phyloP scores from a whole-genome alignment of 768 basidiomycete species.

The Trametes elegans region DNA sequence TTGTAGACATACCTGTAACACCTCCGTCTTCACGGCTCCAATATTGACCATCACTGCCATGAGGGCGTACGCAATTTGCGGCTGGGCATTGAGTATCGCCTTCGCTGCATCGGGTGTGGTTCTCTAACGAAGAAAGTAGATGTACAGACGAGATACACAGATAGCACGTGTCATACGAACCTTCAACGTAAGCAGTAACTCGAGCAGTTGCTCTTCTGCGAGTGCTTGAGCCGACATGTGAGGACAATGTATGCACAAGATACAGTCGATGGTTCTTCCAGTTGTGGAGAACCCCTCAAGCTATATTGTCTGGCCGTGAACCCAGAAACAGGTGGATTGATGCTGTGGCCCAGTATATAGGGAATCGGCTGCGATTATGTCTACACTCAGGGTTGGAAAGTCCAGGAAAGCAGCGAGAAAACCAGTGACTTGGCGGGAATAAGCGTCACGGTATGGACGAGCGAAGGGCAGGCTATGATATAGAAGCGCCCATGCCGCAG shows the following conservation, averaged over 20 bases:
- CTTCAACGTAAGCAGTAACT: conserved; percentile 75
- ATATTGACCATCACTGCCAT: conserved; percentile 78
- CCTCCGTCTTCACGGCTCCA: conserved; percentile 70
- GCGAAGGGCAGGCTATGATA: too few species aligned
- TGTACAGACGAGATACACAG: not conserved
- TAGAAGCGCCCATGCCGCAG: too few species aligned
- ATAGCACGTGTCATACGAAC: conserved; percentile 26
- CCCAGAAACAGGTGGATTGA: too few species aligned
- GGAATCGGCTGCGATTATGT: too few species aligned
- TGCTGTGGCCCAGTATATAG: too few species aligned
- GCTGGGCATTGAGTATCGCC: conserved; percentile 67
- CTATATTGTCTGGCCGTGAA: too few species aligned
- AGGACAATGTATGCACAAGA: too few species aligned
- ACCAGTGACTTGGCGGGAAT: too few species aligned
- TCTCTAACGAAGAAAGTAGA: conserved; percentile 47
- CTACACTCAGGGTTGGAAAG: too few species aligned
- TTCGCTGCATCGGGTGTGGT: conserved; percentile 70
- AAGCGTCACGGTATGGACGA: too few species aligned
- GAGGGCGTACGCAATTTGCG: conserved; percentile 74
- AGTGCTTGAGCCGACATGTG: conserved; percentile 53
- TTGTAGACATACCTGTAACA: conserved; percentile 61
- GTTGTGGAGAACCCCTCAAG: too few species aligned
- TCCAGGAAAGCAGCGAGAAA: too few species aligned
- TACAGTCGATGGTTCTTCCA: not conserved
- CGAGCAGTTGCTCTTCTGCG: conserved; percentile 66